These are phyloP conservation scores for Globisporangium perplexum DNA, from an alignment of 352 stramenopile genomes.

Conservation along the genomic window DNA sequence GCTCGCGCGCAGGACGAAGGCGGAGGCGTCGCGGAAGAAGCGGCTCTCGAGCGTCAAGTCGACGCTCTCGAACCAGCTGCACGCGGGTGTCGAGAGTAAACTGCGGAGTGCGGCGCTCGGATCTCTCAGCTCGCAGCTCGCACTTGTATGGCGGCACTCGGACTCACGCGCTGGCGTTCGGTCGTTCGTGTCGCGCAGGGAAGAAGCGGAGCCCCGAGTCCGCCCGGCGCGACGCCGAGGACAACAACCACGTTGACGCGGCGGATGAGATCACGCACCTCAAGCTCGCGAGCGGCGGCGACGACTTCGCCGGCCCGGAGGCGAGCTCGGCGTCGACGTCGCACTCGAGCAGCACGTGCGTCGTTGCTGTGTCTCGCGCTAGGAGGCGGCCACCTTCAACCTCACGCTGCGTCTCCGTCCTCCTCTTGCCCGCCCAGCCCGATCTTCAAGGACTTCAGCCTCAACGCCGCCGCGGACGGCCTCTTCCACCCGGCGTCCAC, in stretches of 20 bases:
- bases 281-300: constrained; percentile 3
- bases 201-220: constrained; percentile 32
- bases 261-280: background rate
- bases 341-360: constrained; percentile 18
- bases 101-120: constrained; percentile 35
- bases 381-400: background rate
- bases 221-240: constrained; percentile 15
- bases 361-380: background rate
- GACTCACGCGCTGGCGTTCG: constrained; percentile 1
- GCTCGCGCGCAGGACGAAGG: constrained; percentile 42
- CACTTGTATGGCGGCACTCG: background rate
- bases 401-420: background rate
- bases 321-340: constrained; percentile 1
- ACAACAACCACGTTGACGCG: constrained; percentile 25
- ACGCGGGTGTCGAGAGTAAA: constrained; percentile 58
- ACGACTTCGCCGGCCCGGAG: constrained; percentile 8
- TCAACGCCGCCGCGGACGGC: constrained; percentile 61
- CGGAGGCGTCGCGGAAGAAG: constrained; percentile 61
- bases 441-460: constrained; percentile 50
- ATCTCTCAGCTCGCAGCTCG: background rate
- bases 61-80: constrained; percentile 72
- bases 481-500: constrained; percentile 72
- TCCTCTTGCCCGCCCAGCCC: constrained; percentile 19
- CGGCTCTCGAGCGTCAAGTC: constrained; percentile 66
- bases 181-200: constrained; percentile 20